Evolutionary conservation across 2,329 filamentous ascomycete species (phyloP).

Genomic region (Aureobasidium sp.): DNA sequence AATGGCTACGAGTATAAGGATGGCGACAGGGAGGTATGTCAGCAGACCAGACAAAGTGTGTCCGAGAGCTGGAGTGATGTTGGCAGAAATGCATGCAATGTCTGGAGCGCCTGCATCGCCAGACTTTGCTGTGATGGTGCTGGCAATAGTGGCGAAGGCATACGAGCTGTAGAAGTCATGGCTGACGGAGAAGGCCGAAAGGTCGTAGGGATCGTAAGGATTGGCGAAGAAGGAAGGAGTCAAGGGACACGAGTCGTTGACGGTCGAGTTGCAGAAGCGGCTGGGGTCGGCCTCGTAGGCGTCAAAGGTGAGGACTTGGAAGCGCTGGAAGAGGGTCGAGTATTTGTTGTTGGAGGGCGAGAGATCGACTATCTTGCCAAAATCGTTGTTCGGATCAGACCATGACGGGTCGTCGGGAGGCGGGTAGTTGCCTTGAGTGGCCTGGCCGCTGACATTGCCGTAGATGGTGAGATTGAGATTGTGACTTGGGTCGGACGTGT

Average conservation of each 20-base stretch:
- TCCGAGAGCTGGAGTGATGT: slow-evolving; percentile 77
- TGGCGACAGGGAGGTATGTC: slow-evolving; percentile 67
- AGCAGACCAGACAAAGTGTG: slow-evolving; percentile 59
- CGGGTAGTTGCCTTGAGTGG: slow-evolving; percentile 53
- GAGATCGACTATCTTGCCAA: slow-evolving; percentile 71
- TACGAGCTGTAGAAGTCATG: slow-evolving; percentile 77
- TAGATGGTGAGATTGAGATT: slow-evolving; percentile 73
- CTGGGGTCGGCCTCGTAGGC: slow-evolving; percentile 51
- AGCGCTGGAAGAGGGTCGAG: slow-evolving; percentile 65
- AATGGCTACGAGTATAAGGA: slow-evolving; percentile 71
- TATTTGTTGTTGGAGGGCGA: slow-evolving; percentile 53
- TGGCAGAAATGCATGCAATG: slow-evolving; percentile 75
- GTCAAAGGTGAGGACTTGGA: slow-evolving; percentile 71
- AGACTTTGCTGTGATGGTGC: slow-evolving; percentile 67
- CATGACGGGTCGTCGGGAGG: slow-evolving; percentile 52
- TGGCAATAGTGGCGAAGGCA: slow-evolving; percentile 72
- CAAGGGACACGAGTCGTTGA: slow-evolving; percentile 64
- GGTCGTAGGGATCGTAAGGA: slow-evolving; percentile 41
- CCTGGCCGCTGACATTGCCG: slow-evolving; percentile 80
- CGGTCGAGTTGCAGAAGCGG: slow-evolving; percentile 58
- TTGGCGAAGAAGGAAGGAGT: slow-evolving; percentile 62
- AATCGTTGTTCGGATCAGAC: slow-evolving; percentile 52
- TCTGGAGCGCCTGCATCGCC: slow-evolving; percentile 58
- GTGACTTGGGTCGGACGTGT: slow-evolving; percentile 53
- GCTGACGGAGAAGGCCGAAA: slow-evolving; percentile 67